Percentiles rank a stretch among this genome's conserved stretches.
Evolutionary conservation across 495 filamentous ascomycete genomes (phyloP).

Genomic region (Penicillium subrubescens): DNA sequence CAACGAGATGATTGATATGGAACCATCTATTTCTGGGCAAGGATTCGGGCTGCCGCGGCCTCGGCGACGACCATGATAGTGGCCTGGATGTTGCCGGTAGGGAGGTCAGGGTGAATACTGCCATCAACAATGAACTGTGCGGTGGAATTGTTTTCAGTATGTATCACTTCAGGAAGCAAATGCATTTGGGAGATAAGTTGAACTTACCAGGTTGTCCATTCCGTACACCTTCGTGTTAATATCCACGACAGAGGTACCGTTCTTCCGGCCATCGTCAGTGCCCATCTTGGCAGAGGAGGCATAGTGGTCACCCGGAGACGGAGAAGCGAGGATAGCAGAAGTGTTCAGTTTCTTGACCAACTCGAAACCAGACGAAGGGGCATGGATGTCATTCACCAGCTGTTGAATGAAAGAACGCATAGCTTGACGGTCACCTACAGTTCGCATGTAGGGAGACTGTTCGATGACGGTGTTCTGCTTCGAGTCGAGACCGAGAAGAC

Average conservation of each 20-base stretch:
- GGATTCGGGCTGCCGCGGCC: conserved; percentile 41
- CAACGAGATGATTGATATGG: neutral
- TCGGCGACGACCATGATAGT: conserved; percentile 49
- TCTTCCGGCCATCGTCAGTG: conserved; percentile 62
- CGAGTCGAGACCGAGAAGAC: conserved; percentile 61
- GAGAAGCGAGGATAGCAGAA: conserved; percentile 48
- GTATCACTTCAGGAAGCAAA: neutral
- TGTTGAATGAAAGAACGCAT: conserved; percentile 43
- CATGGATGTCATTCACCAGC: conserved; percentile 55
- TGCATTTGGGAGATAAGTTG: neutral
- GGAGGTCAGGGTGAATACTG: conserved; percentile 48
- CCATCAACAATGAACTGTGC: conserved; percentile 39
- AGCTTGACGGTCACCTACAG: conserved; percentile 25
- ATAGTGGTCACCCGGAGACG: conserved; percentile 71
- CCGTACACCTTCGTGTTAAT: conserved; percentile 70
- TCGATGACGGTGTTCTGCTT: conserved; percentile 62
- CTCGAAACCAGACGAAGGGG: conserved; percentile 53
- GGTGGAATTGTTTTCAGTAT: neutral
- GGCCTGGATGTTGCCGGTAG: conserved; percentile 48
- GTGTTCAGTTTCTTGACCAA: conserved; percentile 56
- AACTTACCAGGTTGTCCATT: conserved; percentile 61
- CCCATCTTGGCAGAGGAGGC: conserved; percentile 67
- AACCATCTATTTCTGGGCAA: conserved; percentile 14
- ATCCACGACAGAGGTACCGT: conserved; percentile 71
- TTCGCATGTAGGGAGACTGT: conserved; percentile 39